Conservation (phyloP, 2,329 filamentous ascomycete genomes). For the Colletotrichum euphorbiae region DNA sequence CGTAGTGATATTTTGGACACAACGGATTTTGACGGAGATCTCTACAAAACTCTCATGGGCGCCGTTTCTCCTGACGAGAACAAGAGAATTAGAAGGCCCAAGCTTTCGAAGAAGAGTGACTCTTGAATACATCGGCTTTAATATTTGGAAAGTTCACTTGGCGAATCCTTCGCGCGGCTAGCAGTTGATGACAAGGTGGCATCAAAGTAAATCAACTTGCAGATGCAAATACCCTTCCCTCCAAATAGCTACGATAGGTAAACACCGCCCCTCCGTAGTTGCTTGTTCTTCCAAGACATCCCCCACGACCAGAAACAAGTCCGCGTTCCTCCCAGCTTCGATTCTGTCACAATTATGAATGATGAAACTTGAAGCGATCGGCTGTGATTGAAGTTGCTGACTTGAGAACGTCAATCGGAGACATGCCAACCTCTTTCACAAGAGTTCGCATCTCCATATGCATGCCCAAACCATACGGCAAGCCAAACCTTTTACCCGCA, state of each 20-base stretch:
- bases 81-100: neutral
- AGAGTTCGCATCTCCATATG: constrained; percentile 40
- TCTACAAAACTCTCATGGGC: neutral
- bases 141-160: too few relatives aligned
- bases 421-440: constrained; percentile 37
- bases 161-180: too few relatives aligned
- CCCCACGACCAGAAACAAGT: constrained; percentile 39
- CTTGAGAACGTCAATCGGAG: constrained; percentile 38
- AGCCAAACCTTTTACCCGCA: constrained; percentile 30
- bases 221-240: constrained; percentile 28
- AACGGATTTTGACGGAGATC: neutral
- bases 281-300: constrained; percentile 30
- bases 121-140: too few relatives aligned
- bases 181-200: too few relatives aligned
- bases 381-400: constrained; percentile 39
- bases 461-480: constrained; percentile 36
- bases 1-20: neutral
- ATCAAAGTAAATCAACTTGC: neutral
- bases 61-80: neutral
- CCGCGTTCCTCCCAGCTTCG: constrained; percentile 31
- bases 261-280: neutral
- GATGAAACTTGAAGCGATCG: constrained; percentile 31
- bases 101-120: too few relatives aligned
- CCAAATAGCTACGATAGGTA: constrained; percentile 39
- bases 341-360: constrained; percentile 37